Percentiles rank a stretch among this genome's conserved stretches.
Evolutionary conservation across 2,329 filamentous ascomycete species (phyloP).

Genomic region (Xylariaceae sp.): DNA sequence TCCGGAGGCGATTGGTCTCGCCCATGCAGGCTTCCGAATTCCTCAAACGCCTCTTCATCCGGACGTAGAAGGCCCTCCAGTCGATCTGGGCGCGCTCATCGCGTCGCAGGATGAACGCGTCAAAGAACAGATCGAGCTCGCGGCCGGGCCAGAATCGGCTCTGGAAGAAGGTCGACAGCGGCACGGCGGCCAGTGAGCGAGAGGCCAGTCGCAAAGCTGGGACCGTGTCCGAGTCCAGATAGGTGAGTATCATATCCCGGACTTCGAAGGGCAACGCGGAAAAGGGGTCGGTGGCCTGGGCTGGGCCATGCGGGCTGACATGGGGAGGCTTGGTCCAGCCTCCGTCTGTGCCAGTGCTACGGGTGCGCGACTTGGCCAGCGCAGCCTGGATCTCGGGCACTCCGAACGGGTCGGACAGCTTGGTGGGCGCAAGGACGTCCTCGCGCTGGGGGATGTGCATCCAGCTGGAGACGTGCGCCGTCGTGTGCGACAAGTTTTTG

Average conservation of each 20-base stretch:
- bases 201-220: slow-evolving; percentile 15
- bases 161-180: slow-evolving; percentile 15
- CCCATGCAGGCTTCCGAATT: slow-evolving; percentile 12
- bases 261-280: slow-evolving; percentile 13
- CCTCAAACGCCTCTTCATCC: slow-evolving; percentile 9
- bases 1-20: slow-evolving; percentile 16
- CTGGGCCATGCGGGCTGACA: not conserved
- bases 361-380: slow-evolving; percentile 7
- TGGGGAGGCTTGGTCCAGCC: not conserved
- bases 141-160: slow-evolving; percentile 18
- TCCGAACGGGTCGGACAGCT: slow-evolving; percentile 15
- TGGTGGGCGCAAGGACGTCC: slow-evolving; percentile 14
- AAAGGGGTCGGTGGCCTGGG: slow-evolving; percentile 12
- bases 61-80: slow-evolving; percentile 14
- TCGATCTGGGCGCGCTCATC: slow-evolving; percentile 10
- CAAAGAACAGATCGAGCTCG: slow-evolving; percentile 17
- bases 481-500: too few species aligned
- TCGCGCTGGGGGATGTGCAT: slow-evolving; percentile 2
- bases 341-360: not conserved
- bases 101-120: slow-evolving; percentile 13
- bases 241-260: slow-evolving; percentile 15
- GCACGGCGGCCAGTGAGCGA: slow-evolving; percentile 11
- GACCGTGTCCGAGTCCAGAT: slow-evolving; percentile 9
- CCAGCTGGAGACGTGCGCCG: slow-evolving; percentile 16
- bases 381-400: slow-evolving; percentile 14